Evolutionary conservation across 2,329 filamentous ascomycete genomes (phyloP), one percentile per base, ranked within the genome.

Genomic region (Fusarium nematophilum): DNA sequence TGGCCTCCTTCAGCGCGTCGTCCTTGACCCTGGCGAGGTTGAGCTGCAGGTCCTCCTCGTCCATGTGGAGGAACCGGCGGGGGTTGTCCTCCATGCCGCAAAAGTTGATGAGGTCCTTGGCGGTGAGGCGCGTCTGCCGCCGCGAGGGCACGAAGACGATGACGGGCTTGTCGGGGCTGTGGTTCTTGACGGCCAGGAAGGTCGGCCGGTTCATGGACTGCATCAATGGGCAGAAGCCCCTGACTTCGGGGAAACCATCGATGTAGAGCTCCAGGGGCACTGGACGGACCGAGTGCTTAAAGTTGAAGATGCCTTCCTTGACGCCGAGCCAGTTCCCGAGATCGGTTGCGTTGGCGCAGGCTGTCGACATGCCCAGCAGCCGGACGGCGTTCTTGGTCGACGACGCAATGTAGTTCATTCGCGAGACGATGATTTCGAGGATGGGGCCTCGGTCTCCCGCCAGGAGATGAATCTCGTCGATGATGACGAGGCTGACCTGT

Each of bases 1-100:
- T 83, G n/a, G 96, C 92, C 73, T 99, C 95, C 62, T 91, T 90
- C 51, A 99, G 76, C 0, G 94, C 91, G 52, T 96, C 92, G 65
- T 99, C 96, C 73, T 98, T 97, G 63, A 97, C 93, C 14, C 93
- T 84, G 2, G 89, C 78, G n/a, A 98, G 86, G 67, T 97, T 95
- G 17, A 94, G 78, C 62, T 95, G 89, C 27, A 99, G 81, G 65
- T 98, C 94, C 11, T 98, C 95, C 73, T 99, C 96, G 3, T 91
- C 91, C 91, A 99, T 97, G 59, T 88, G 86, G 15, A 99, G 83
- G 76, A 99, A 99, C 3, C 94, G 87, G 51, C 95, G 87, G 11
- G 95, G 95, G 67, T 99, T 95, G 70, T 99, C 95, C 73, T 99
- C 95, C 92, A 99, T 96, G 37, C 95, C 95, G 71, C 95, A 99